Conservation (phyloP, 345 rosid genomes). For the Lenwebbia sp. region DNA sequence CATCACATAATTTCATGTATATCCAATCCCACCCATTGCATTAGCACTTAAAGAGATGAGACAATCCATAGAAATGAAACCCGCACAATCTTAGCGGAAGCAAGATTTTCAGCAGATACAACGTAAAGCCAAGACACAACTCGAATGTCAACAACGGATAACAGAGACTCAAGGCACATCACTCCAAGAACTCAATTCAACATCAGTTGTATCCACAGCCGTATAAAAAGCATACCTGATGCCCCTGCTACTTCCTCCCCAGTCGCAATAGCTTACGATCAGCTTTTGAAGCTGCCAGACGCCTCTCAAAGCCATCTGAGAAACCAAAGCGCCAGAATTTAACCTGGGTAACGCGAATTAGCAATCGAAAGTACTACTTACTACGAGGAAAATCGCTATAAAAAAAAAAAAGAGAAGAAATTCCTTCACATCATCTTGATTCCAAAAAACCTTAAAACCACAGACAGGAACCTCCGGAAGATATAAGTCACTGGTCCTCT, state of each 20-base stretch:
- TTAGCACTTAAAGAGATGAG: neutral
- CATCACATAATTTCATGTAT: neutral
- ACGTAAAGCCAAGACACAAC: neutral
- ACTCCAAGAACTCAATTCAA: neutral
- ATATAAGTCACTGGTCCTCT: neutral
- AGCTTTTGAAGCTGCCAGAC: constrained; percentile 87
- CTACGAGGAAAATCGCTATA: neutral
- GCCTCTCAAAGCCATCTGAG: constrained; percentile 70
- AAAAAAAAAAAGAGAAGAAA: neutral
- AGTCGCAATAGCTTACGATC: constrained; percentile 67
- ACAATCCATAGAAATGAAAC: neutral
- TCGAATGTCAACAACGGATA: neutral
- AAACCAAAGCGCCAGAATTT: neutral
- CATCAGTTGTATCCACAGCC: neutral
- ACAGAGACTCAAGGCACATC: neutral
- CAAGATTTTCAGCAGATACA: neutral
- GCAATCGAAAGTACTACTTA: neutral
- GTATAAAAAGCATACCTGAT: constrained; percentile 32
- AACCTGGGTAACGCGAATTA: neutral
- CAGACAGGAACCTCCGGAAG: neutral
- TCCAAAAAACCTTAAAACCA: neutral
- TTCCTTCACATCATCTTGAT: neutral
- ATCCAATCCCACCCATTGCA: neutral
- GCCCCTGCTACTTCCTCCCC: constrained; percentile 97
- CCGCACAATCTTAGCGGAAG: neutral